phyloP scores from a whole-genome alignment of 2,329 filamentous ascomycete genomes.

The Ceratocystiopsis brevicomis region DNA sequence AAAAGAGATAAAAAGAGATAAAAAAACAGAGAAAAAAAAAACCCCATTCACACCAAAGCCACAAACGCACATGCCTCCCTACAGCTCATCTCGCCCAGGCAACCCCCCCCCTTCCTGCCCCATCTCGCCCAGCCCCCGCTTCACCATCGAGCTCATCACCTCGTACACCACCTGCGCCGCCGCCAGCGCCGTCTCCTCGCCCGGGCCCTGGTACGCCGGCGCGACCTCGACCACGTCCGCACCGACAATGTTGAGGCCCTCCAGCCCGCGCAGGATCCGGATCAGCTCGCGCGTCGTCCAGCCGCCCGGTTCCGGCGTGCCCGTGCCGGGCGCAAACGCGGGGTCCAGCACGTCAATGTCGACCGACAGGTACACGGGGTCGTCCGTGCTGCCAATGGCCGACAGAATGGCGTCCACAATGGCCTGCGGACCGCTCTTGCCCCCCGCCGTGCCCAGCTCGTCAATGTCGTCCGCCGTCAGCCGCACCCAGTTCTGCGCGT shows the following conservation, averaged over 20 bases:
- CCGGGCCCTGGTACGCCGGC: conserved; percentile 63
- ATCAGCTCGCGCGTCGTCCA: conserved; percentile 86
- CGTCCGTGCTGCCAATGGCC: conserved; percentile 50
- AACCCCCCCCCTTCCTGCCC: conserved; percentile 15
- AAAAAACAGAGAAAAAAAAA: background rate
- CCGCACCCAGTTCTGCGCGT: conserved; percentile 56
- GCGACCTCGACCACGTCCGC: conserved; percentile 82
- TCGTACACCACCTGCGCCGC: conserved; percentile 74
- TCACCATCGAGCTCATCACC: conserved; percentile 57
- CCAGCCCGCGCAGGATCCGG: conserved; percentile 61
- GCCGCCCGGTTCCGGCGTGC: conserved; percentile 75
- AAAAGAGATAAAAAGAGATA: background rate
- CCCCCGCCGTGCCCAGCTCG: conserved; percentile 51
- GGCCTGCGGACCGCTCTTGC: no score
- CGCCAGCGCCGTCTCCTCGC: conserved; percentile 65
- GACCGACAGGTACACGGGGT: conserved; percentile 37
- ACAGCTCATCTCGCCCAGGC: conserved; percentile 15
- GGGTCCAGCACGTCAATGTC: conserved; percentile 21
- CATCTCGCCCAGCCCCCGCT: conserved; percentile 19
- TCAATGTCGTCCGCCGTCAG: conserved; percentile 79
- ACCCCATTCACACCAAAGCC: background rate
- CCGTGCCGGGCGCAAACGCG: conserved; percentile 33
- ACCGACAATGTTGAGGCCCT: conserved; percentile 67
- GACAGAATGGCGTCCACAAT: conserved; percentile 36
- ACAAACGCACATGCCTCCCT: no score